Percentiles rank a stretch among this genome's conserved stretches.
phyloP scores from a whole-genome alignment of 164 flowering plant species.

The Protea cynaroides region DNA sequence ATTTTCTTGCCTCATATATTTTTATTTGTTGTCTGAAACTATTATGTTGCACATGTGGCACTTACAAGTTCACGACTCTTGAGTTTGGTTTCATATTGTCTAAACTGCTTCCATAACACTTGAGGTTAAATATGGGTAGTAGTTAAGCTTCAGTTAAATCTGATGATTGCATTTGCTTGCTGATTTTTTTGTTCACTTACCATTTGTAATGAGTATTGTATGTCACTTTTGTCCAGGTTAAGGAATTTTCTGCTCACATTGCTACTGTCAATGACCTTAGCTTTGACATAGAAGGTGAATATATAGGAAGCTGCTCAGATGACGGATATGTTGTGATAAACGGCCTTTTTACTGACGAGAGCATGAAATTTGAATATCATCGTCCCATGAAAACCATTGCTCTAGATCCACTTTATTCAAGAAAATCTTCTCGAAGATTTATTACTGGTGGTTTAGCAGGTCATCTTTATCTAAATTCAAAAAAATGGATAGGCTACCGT shows the following conservation, averaged over 20 bases:
- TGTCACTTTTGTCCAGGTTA: slow-evolving; percentile 47
- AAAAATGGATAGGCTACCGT: slow-evolving; percentile 86
- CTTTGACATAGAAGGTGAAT: slow-evolving; percentile 94
- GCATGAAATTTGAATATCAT: slow-evolving; percentile 81
- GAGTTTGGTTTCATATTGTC: neutral
- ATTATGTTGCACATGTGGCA: no score
- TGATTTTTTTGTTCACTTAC: neutral
- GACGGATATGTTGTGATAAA: slow-evolving; percentile 91
- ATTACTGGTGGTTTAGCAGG: slow-evolving; percentile 99
- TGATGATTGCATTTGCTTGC: neutral
- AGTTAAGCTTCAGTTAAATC: neutral
- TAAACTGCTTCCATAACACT: neutral
- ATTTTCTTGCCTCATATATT: no score
- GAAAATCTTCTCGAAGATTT: slow-evolving; percentile 78
- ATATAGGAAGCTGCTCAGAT: slow-evolving; percentile 96
- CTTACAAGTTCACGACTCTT: neutral
- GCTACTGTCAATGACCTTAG: slow-evolving; percentile 91
- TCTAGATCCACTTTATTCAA: slow-evolving; percentile 83
- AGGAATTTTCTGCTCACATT: slow-evolving; percentile 74
- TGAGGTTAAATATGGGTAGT: neutral
- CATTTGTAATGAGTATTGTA: neutral
- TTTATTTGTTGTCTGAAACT: no score
- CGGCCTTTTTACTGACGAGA: slow-evolving; percentile 87
- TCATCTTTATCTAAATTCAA: slow-evolving; percentile 63
- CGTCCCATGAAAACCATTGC: slow-evolving; percentile 98